These are phyloP conservation scores for Fusarium sp. DNA, from an alignment of 2,329 filamentous ascomycete genomes.

Conservation along the genomic window DNA sequence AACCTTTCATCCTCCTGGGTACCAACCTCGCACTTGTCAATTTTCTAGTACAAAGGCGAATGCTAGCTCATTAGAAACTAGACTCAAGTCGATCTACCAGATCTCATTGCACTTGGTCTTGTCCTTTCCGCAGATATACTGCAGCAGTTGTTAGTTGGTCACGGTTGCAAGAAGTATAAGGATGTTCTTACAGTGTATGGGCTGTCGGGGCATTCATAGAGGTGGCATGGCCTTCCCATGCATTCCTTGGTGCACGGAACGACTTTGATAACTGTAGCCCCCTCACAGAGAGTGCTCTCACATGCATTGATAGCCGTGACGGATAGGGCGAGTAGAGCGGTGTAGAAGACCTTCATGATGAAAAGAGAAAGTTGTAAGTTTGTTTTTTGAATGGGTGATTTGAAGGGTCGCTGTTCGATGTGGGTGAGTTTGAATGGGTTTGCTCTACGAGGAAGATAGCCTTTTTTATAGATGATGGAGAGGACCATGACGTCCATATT, in stretches of 20 bases:
- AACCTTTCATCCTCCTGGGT: too few relatives aligned
- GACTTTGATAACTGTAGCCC: not conserved
- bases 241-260: constrained; percentile 1
- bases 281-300: not conserved
- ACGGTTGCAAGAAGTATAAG: fast-evolving
- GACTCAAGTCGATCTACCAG: not conserved
- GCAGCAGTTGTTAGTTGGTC: fast-evolving
- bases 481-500: too few relatives aligned
- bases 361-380: fast-evolving
- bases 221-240: constrained; percentile 4
- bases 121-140: constrained; percentile 17
- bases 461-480: not conserved
- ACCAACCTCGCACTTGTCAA: too few relatives aligned
- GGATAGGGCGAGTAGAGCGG: not conserved
- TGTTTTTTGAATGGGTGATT: too few relatives aligned
- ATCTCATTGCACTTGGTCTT: constrained; percentile 8
- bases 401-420: not conserved
- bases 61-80: too few relatives aligned
- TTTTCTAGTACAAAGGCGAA: too few relatives aligned
- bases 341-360: not conserved
- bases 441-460: too few relatives aligned
- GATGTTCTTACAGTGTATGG: not conserved
- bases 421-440: too few relatives aligned
- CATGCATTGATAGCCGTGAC: not conserved
- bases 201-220: not conserved